These are phyloP conservation scores for Biancaea sappan DNA, from an alignment of 306 rosid genomes.

Conservation along the genomic window DNA sequence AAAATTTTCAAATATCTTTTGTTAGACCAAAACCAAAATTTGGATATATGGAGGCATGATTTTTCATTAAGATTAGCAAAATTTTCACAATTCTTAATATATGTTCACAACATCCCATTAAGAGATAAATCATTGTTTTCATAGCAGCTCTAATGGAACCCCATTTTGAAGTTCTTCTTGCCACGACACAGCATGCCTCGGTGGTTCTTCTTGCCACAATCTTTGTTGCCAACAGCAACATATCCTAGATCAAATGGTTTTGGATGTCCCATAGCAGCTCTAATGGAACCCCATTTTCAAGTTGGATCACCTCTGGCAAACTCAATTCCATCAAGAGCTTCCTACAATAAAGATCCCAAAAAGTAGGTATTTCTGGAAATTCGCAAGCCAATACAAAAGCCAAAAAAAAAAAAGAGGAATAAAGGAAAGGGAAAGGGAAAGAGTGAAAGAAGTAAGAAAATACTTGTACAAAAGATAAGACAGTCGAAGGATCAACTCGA, in stretches of 20 bases:
- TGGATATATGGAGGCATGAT: no score
- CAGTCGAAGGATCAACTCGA: constrained; percentile 56
- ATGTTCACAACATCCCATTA: no score
- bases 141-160: no score
- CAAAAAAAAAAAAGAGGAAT: background rate
- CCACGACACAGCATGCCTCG: constrained; percentile 46
- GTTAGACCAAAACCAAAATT: no score
- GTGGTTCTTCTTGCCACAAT: constrained; percentile 58
- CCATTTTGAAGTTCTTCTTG: no score
- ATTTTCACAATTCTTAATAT: background rate
- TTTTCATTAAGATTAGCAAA: no score
- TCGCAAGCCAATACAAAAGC: background rate
- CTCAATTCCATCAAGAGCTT: constrained; percentile 93
- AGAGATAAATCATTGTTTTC: constrained; percentile 7
- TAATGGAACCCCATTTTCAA: constrained; percentile 73
- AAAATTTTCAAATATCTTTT: no score
- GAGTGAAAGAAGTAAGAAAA: background rate
- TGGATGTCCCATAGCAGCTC: constrained; percentile 82
- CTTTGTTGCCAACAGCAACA: constrained; percentile 86
- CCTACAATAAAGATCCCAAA: constrained; percentile 41
- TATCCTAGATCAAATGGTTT: constrained; percentile 71
- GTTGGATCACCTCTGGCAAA: constrained; percentile 74
- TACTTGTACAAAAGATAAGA: constrained; percentile 79
- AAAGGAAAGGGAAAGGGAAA: background rate
- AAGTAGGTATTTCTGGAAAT: background rate